Conservation (phyloP, 2,329 filamentous ascomycete genomes). For the Fusarium nelsonii region DNA sequence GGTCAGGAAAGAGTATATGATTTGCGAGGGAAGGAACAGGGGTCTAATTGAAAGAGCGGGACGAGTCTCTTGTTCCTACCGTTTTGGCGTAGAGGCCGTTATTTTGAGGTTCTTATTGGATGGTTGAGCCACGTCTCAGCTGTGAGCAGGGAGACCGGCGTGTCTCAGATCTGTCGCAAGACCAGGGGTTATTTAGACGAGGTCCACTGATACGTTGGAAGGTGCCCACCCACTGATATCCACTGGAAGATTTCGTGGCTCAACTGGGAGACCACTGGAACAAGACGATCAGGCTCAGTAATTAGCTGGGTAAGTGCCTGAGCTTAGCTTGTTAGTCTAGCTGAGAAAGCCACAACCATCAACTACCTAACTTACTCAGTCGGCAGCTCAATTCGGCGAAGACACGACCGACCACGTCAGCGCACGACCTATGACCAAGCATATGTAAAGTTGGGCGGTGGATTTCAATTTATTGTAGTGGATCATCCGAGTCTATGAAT, state of each 20-base stretch:
- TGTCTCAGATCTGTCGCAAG: conserved; percentile 62
- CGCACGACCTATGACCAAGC: conserved; percentile 23
- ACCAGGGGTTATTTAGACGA: conserved; percentile 26
- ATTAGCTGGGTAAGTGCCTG: conserved; percentile 1
- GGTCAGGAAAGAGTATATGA: conserved; percentile 34
- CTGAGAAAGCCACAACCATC: conserved; percentile 16
- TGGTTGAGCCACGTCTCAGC: conserved; percentile 20
- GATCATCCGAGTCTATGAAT: conserved; percentile 33
- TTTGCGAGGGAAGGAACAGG: conserved; percentile 40
- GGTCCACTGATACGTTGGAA: conserved; percentile 20
- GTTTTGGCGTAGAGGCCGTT: conserved; percentile 43
- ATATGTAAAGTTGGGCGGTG: conserved; percentile 8
- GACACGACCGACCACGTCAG: conserved; percentile 46
- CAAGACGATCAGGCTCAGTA: conserved; percentile 3
- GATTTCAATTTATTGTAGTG: conserved; percentile 24
- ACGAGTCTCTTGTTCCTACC: conserved; percentile 39
- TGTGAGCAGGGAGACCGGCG: conserved; percentile 33
- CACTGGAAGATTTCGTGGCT: conserved; percentile 22
- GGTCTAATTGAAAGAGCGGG: conserved; percentile 39
- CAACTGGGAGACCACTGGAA: conserved; percentile 40
- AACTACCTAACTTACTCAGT: conserved; percentile 1
- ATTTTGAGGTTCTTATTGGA: conserved; percentile 32
- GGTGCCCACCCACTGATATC: conserved; percentile 26
- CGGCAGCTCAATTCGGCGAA: conserved; percentile 27
- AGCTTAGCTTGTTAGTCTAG: neutral